These are phyloP conservation scores for Penicillium frequentans DNA, from an alignment of 2,329 filamentous ascomycete genomes.

Conservation along the genomic window DNA sequence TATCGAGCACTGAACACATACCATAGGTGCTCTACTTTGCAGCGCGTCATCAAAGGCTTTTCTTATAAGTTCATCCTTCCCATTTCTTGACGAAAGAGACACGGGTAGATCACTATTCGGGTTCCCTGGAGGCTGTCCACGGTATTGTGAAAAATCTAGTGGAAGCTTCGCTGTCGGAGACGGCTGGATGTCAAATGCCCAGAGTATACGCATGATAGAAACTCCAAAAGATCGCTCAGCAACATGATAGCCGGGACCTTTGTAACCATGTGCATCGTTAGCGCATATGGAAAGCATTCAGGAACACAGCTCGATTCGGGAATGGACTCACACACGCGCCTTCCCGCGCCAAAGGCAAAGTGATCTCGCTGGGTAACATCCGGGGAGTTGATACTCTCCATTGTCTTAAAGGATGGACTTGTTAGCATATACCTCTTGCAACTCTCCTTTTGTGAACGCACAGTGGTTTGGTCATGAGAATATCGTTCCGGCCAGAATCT, in stretches of 20 bases:
- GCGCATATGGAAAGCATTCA: not conserved
- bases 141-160: not conserved
- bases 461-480: constrained; percentile 10
- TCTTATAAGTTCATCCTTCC: not conserved
- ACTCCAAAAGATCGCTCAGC: not conserved
- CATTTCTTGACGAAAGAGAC: not conserved
- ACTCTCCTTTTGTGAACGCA: too few relatives aligned
- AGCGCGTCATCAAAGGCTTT: not conserved
- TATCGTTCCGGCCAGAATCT: constrained; percentile 43
- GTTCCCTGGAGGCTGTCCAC: not conserved
- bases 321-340: not conserved
- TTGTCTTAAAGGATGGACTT: too few relatives aligned
- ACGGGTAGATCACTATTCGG: not conserved
- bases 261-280: not conserved
- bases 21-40: not conserved
- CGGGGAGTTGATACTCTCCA: constrained; percentile 29
- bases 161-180: not conserved
- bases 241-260: not conserved
- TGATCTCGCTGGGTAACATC: constrained; percentile 51
- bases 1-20: too few relatives aligned
- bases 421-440: too few relatives aligned
- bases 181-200: not conserved
- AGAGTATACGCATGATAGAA: not conserved
- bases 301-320: too few relatives aligned
- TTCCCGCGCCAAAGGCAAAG: constrained; percentile 51